These are phyloP conservation scores for Amanita pallidorosea DNA, from an alignment of 768 basidiomycete genomes.

Conservation along the genomic window DNA sequence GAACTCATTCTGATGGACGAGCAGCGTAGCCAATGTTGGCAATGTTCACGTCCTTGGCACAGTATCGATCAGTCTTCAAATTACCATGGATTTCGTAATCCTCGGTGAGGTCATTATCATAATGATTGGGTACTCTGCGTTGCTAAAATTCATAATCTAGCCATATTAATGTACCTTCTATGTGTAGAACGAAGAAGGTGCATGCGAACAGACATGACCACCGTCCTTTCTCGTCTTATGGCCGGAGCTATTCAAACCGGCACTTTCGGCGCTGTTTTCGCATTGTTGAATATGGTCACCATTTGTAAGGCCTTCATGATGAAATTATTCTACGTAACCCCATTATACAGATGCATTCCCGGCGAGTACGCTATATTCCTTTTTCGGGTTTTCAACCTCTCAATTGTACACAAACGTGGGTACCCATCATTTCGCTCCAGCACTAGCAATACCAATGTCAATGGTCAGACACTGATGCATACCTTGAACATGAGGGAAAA, in stretches of 20 bases:
- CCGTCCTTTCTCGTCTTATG: constrained; percentile 7
- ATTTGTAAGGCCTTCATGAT: constrained; percentile 2
- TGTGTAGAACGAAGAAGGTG: constrained; percentile 1
- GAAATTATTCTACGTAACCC: neutral
- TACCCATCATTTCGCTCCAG: too few species aligned
- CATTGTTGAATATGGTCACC: constrained; percentile 4
- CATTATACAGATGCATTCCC: neutral
- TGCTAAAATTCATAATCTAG: neutral
- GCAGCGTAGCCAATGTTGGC: too few species aligned
- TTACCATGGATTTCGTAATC: too few species aligned
- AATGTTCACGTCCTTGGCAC: too few species aligned
- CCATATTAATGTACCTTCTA: neutral
- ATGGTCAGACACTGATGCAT: constrained; percentile 7
- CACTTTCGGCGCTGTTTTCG: constrained; percentile 5
- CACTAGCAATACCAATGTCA: neutral
- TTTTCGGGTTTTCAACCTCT: constrained; percentile 7
- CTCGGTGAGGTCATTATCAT: too few species aligned
- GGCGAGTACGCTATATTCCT: constrained; percentile 1
- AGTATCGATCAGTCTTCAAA: too few species aligned
- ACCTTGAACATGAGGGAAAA: constrained; percentile 1
- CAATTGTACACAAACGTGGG: constrained; percentile 9
- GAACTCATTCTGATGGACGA: too few species aligned
- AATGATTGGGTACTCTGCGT: too few species aligned
- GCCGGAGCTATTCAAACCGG: constrained; percentile 8
- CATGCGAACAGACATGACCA: neutral